Evolutionary conservation across 345 rosid genomes (phyloP), one percentile per base, ranked within the genome.

Genomic region (Physaria fendleri): DNA sequence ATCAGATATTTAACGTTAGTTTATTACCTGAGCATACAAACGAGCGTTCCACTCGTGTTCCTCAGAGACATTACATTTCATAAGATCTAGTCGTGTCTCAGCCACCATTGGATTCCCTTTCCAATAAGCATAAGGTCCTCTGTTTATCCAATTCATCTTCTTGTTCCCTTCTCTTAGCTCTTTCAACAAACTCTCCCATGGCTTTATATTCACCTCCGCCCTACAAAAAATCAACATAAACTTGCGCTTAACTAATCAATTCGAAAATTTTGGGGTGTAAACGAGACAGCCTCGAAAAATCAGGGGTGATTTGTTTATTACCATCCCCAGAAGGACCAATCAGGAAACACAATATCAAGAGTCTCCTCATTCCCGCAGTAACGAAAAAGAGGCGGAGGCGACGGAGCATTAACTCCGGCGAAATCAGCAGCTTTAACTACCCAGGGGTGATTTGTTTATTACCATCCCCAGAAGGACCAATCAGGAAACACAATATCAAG

Each of bases 301-400:
- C n/a, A 68, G 1, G 11, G 47, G 40, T 22, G 37, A n/a, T 32
- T 15, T 8, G 5, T 21, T 5, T 7, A 30, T 55, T 62, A 90
- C 97, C 97, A 87, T 69, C 97, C 97, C 97, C 97, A 90, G 40
- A 82, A 87, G 46, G 97, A 78, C 97, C 97, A 90, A 56, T 90
- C 96, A 6, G 97, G 97, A 23, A 90, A 90, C 21, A 87, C 83
- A 4, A 90, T 65, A 29, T 78, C 87, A 5, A 83, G 68, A 3
- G 85, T 63, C 29, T 73, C 73, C 8, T 74, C 72, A 17, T 82
- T 71, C 6, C 77, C 80, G 21, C 91, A 90, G 33, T 87, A 90
- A 12, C 90, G 82, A 62, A 90, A 90, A 78, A 87, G 21, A 2
- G 90, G 82, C 0, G 96, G 94, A 2, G 96, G 87, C 16, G 55